Percentiles rank a stretch among this genome's conserved stretches.
Conservation (phyloP, 352 stramenopile species). For the Globisporangium heterothallicum region DNA sequence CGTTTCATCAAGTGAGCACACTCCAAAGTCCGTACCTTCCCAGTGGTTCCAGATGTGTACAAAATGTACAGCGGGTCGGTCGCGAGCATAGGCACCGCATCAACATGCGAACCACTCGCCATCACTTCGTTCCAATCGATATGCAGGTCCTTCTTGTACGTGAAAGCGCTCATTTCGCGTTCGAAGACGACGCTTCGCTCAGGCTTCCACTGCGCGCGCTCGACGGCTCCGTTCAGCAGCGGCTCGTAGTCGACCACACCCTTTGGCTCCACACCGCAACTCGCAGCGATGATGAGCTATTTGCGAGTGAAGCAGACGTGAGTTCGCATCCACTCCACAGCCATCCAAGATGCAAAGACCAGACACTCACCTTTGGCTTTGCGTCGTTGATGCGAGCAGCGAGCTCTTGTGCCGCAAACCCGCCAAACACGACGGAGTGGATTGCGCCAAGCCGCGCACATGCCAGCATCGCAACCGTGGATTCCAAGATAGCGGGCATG, state of each 20-base stretch:
- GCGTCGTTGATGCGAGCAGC: conserved; percentile 78
- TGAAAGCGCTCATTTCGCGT: conserved; percentile 31
- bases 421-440: conserved; percentile 90
- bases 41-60: conserved; percentile 77
- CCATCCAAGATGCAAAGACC: neutral
- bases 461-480: conserved; percentile 95
- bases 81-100: conserved; percentile 23
- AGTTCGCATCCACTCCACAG: neutral
- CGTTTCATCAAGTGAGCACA: neutral
- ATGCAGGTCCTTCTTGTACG: conserved; percentile 17
- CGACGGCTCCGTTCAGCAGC: conserved; percentile 61
- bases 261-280: conserved; percentile 57
- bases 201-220: conserved; percentile 34
- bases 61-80: conserved; percentile 74
- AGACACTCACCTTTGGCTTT: conserved; percentile 43
- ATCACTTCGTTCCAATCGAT: conserved; percentile 32
- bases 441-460: conserved; percentile 94
- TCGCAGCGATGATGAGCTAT: conserved; percentile 54
- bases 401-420: conserved; percentile 84
- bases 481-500: conserved; percentile 97
- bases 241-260: conserved; percentile 70
- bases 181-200: conserved; percentile 56
- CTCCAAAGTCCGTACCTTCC: conserved; percentile 17
- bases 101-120: conserved; percentile 11
- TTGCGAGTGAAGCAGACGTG: no score